phyloP scores from a whole-genome alignment of 1,284 basidiomycete species.

The Agroathelia rolfsii region DNA sequence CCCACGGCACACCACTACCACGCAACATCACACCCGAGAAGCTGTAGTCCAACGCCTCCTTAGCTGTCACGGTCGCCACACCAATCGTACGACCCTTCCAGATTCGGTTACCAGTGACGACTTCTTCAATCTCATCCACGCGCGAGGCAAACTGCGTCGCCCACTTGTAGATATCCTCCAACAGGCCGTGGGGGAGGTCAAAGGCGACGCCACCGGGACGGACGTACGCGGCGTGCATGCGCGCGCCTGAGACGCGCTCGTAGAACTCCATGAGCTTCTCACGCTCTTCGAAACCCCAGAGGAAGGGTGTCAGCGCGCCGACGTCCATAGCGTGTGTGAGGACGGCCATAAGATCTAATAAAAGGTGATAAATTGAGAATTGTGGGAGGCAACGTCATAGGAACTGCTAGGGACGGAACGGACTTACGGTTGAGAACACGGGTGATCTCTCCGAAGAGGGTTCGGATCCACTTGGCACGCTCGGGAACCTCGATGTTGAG shows the following conservation, averaged over 20 bases:
- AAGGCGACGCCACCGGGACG: constrained; percentile 98
- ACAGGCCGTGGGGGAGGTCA: constrained; percentile 90
- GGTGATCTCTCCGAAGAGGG: constrained; percentile 95
- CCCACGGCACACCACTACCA: constrained; percentile 93
- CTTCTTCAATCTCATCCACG: constrained; percentile 97
- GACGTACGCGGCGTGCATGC: constrained; percentile 95
- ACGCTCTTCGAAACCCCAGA: constrained; percentile 99
- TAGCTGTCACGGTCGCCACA: constrained; percentile 85
- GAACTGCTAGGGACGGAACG: constrained; percentile 2
- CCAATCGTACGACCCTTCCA: constrained; percentile 95
- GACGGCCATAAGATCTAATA: constrained; percentile 88
- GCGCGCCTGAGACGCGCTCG: constrained; percentile 96
- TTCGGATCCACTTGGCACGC: constrained; percentile 97
- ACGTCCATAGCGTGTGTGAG: constrained; percentile 96
- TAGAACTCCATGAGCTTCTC: constrained; percentile 99
- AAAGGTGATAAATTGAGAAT: constrained; percentile 4
- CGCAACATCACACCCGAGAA: constrained; percentile 98
- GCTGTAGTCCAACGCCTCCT: constrained; percentile 87
- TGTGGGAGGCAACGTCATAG: constrained; percentile 2
- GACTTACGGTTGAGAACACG: constrained; percentile 84
- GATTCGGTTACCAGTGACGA: constrained; percentile 95
- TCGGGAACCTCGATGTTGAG: constrained; percentile 99
- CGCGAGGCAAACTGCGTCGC: constrained; percentile 88
- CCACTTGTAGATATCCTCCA: constrained; percentile 98
- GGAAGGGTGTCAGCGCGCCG: constrained; percentile 95